Base-by-base conservation (phyloP, 495 filamentous ascomycete species). In the Trichoderma erinaceum region DNA sequence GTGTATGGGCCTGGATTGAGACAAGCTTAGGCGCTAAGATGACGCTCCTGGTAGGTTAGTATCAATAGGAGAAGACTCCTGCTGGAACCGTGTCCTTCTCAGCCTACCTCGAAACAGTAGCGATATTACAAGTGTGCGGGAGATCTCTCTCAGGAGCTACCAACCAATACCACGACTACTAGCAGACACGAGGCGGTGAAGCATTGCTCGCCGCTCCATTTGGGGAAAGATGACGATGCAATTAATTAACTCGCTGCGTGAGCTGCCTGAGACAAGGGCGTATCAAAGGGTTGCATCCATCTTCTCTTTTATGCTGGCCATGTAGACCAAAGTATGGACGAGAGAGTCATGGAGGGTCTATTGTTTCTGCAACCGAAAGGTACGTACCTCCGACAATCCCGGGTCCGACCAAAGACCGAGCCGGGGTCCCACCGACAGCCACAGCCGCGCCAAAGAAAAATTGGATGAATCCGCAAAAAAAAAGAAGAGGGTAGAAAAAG, bases 351-450 rank as follows among this genome's bases (percentile, higher is more conserved):
- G 16, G 6, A n/a, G n/a, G n/a, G n/a, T n/a, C n/a, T n/a, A n/a
- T n/a, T n/a, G n/a, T 11, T n/a, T 23, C 48, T 21, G 16, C 16
- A 56, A 10, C 50, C 15, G 4, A 25, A 12, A 29, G 25, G 56
- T 61, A 29, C 25, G 56, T 61, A 61, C 50, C 50, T 56, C 43
- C 21, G 50, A 25, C 18, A 11, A 21, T n/a, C n/a, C 50, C 21
- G 50, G 21, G 16, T 1, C 50, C n/a, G 50, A 56, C 50, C 11
- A 56, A 25, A 56, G 50, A 16, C 50, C 35, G 35, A n/a, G 21
- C 50, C 50, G 50, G 21, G 21, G 50, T 56, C 50, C 50, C 21
- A 23, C 50, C 50, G 50, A 56, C 29, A 56, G n/a, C 50, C 50
- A 56, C 44, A 7, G 7, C n/a, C 50, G 50, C 15, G 11, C 15